Conservation (phyloP, 306 rosid species). For the Erythrophleum fordii region DNA sequence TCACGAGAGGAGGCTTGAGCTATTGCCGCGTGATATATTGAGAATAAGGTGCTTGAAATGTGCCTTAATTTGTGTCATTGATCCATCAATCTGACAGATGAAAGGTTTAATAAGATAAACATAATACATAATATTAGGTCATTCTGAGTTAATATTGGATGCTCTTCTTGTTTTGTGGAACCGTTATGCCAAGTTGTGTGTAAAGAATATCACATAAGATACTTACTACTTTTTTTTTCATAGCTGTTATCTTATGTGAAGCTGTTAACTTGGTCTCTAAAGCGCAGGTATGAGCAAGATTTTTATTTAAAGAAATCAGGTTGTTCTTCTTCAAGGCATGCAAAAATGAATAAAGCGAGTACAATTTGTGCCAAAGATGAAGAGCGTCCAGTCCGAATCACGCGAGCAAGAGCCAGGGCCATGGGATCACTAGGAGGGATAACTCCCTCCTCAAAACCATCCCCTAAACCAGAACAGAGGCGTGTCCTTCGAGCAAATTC, state of each 20-base stretch:
- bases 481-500: slow-evolving; percentile 40
- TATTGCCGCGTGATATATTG: too few relatives aligned
- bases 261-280: slow-evolving; percentile 19
- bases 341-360: slow-evolving; percentile 61
- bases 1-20: too few relatives aligned
- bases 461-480: slow-evolving; percentile 49
- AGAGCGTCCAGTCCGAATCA: slow-evolving; percentile 61
- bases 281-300: slow-evolving; percentile 56
- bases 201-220: background rate
- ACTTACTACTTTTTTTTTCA: background rate
- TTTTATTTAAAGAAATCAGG: slow-evolving; percentile 37
- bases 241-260: slow-evolving; percentile 29
- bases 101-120: too few relatives aligned
- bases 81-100: too few relatives aligned
- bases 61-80: too few relatives aligned
- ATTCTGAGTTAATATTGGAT: too few relatives aligned
- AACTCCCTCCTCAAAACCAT: slow-evolving; percentile 49
- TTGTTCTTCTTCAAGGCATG: slow-evolving; percentile 57
- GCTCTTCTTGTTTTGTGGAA: too few relatives aligned
- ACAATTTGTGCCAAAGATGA: slow-evolving; percentile 53
- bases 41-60: too few relatives aligned
- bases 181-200: background rate
- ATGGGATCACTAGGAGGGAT: slow-evolving; percentile 46
- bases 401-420: slow-evolving; percentile 77
- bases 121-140: too few relatives aligned